Evolutionary conservation across 2,329 filamentous ascomycete genomes (phyloP).

Genomic region (Onygena corvina): DNA sequence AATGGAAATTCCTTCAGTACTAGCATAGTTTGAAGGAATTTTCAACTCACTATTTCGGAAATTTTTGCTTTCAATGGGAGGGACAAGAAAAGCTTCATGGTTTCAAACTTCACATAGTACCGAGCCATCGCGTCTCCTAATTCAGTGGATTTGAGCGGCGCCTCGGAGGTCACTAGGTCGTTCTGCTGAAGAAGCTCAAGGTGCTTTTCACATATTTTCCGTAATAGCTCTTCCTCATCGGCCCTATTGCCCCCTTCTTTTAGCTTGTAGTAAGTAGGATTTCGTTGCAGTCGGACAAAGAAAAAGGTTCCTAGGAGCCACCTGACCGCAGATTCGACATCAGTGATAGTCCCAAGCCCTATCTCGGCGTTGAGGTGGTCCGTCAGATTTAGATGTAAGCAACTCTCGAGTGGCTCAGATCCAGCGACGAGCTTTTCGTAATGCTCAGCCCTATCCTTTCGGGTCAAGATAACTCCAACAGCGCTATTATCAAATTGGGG

Average conservation of each 20-base stretch:
- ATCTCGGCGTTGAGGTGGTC: slow-evolving; percentile 80
- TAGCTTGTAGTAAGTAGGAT: slow-evolving; percentile 59
- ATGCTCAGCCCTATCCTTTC: slow-evolving; percentile 47
- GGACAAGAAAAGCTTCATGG: slow-evolving; percentile 59
- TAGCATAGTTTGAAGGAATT: background rate
- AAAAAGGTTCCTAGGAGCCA: slow-evolving; percentile 73
- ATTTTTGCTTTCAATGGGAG: slow-evolving; percentile 50
- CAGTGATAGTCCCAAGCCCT: slow-evolving; percentile 58
- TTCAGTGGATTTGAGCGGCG: slow-evolving; percentile 50
- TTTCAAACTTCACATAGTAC: slow-evolving; percentile 68
- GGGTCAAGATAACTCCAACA: slow-evolving; percentile 67
- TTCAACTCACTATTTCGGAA: slow-evolving; percentile 52
- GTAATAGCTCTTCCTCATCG: slow-evolving; percentile 52
- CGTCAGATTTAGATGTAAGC: slow-evolving; percentile 63
- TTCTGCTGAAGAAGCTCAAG: slow-evolving; percentile 52
- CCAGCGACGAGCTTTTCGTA: slow-evolving; percentile 67
- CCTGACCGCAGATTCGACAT: slow-evolving; percentile 51
- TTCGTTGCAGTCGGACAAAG: slow-evolving; percentile 58
- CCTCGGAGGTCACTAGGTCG: slow-evolving; percentile 42
- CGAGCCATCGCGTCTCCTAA: slow-evolving; percentile 71
- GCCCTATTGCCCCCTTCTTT: slow-evolving; percentile 40
- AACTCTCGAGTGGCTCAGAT: slow-evolving; percentile 62
- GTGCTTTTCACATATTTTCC: slow-evolving; percentile 58
- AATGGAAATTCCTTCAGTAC: background rate
- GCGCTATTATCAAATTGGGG: slow-evolving; percentile 72